phyloP scores from a whole-genome alignment of 225 moss, liverwort and hornwort species.

The Anthoceros angustus region DNA sequence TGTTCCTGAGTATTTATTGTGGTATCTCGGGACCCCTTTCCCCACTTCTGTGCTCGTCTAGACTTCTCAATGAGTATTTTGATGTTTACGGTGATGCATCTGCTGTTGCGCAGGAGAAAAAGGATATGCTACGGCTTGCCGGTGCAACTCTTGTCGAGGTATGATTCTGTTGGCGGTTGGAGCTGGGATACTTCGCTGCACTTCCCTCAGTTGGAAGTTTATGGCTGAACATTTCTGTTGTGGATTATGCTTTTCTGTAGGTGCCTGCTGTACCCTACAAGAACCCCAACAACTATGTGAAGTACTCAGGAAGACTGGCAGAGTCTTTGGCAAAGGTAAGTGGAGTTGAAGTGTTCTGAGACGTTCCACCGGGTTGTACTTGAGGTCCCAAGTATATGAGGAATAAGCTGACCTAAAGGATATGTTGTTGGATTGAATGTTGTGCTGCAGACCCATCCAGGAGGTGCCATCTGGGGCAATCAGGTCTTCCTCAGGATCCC shows the following conservation, averaged over 20 bases:
- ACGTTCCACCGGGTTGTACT: too few species aligned
- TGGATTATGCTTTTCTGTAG: conserved; percentile 10
- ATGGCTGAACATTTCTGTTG: not conserved
- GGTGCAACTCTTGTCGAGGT: conserved; percentile 88
- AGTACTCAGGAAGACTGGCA: conserved; percentile 80
- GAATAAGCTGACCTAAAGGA: not conserved
- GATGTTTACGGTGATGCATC: not conserved
- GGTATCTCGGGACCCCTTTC: not conserved
- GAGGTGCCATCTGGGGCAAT: conserved; percentile 59
- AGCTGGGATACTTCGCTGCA: too few species aligned
- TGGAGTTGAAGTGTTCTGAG: not conserved
- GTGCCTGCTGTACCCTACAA: conserved; percentile 92
- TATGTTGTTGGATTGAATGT: not conserved
- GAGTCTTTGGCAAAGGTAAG: conserved; percentile 60
- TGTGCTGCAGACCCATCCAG: conserved; percentile 41
- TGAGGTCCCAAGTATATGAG: too few species aligned
- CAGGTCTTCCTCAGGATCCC: not conserved
- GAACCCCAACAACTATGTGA: conserved; percentile 86
- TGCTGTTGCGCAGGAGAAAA: conserved; percentile 60
- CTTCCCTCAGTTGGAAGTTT: too few species aligned
- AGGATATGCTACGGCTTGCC: conserved; percentile 91
- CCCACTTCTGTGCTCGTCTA: not conserved
- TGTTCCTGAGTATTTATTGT: too few species aligned
- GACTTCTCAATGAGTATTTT: not conserved
- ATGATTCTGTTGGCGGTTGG: not conserved